phyloP scores from a whole-genome alignment of 1,284 basidiomycete genomes.

The Cryptococcus amylolentus region DNA sequence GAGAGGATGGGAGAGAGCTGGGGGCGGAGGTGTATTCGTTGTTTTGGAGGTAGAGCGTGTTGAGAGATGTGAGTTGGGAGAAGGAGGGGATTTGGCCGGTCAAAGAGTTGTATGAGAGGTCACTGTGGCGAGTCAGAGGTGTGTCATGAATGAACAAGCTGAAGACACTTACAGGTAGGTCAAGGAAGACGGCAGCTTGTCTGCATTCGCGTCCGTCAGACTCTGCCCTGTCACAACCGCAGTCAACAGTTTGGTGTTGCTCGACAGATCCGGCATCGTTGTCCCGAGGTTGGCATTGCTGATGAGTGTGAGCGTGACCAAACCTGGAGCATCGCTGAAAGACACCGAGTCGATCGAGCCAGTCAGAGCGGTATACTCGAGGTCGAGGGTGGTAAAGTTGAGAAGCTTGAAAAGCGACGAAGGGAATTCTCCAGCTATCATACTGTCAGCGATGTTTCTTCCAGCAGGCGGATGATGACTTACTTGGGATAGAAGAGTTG shows the following conservation, averaged over 20 bases:
- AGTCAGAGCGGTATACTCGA: conserved; percentile 41
- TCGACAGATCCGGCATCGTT: conserved; percentile 30
- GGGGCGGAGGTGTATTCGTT: conserved; percentile 38
- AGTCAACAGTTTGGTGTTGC: conserved; percentile 29
- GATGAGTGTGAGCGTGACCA: conserved; percentile 33
- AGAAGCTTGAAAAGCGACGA: conserved; percentile 20
- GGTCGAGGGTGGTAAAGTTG: conserved; percentile 32
- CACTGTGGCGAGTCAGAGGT: conserved; percentile 18
- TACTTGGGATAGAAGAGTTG: conserved; percentile 39
- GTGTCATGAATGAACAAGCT: neutral
- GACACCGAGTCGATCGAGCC: conserved; percentile 26
- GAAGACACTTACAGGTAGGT: conserved; percentile 36
- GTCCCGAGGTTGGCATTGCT: conserved; percentile 40
- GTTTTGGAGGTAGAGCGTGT: conserved; percentile 39
- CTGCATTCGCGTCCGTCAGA: conserved; percentile 20
- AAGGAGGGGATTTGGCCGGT: conserved; percentile 33
- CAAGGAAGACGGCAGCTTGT: conserved; percentile 25
- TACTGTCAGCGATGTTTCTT: conserved; percentile 4
- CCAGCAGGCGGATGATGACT: conserved; percentile 9
- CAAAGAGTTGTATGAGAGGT: conserved; percentile 44
- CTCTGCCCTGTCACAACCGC: conserved; percentile 33
- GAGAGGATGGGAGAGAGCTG: conserved; percentile 28
- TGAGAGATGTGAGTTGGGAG: conserved; percentile 21
- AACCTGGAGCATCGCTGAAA: conserved; percentile 17
- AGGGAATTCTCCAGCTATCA: conserved; percentile 33